Conservation (phyloP, 192 early-diverging fungal species). For the Gamsiella multidivaricata region DNA sequence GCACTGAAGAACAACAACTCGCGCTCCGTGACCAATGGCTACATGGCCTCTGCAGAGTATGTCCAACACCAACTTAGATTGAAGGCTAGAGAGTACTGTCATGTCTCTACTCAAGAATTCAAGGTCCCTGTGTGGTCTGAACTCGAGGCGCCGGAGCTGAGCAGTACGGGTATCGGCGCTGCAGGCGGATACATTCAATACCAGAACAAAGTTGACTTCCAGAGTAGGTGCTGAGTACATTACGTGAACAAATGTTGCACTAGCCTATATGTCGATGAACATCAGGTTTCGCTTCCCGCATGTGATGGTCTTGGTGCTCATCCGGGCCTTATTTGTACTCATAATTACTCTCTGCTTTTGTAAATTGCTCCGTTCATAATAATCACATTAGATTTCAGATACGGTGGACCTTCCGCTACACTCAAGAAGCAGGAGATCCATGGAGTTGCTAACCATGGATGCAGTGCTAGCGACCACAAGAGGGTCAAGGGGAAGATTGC, state of each 20-base stretch:
- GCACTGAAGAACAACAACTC: conserved; percentile 53
- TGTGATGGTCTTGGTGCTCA: neutral
- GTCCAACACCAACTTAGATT: conserved; percentile 64
- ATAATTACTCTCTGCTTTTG: neutral
- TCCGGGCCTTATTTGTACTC: neutral
- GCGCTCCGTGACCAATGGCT: conserved; percentile 54
- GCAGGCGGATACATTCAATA: conserved; percentile 22
- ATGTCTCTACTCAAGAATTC: conserved; percentile 62
- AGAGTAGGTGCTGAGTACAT: conserved; percentile 59
- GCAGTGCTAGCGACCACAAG: conserved; percentile 48
- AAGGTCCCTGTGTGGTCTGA: conserved; percentile 61
- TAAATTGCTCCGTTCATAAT: neutral
- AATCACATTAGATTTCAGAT: conserved; percentile 73
- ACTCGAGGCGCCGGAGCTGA: conserved; percentile 45
- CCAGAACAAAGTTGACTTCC: conserved; percentile 60
- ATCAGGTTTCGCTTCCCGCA: neutral
- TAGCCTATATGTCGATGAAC: too few relatives aligned
- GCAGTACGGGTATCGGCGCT: conserved; percentile 28
- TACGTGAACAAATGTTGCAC: neutral
- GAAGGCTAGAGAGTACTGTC: conserved; percentile 36
- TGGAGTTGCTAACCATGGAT: conserved; percentile 59
- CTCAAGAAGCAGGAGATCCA: conserved; percentile 57
- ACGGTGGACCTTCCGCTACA: conserved; percentile 63
- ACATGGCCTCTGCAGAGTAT: conserved; percentile 69
- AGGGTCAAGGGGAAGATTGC: conserved; percentile 64